phyloP scores from a whole-genome alignment of 306 rosid genomes.

The Cucumis melo region DNA sequence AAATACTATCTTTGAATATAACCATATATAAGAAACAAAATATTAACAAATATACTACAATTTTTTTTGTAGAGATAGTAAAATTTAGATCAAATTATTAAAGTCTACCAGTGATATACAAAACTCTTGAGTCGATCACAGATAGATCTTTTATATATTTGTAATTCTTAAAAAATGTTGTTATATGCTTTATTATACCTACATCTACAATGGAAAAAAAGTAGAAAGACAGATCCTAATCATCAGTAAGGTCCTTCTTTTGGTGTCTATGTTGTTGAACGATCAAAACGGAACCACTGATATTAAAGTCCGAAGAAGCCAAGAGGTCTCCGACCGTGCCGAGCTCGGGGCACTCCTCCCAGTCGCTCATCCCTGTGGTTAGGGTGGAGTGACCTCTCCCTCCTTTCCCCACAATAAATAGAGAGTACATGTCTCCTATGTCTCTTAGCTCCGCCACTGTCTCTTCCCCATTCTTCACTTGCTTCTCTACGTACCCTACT shows the following conservation, averaged over 20 bases:
- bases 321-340: constrained; percentile 93
- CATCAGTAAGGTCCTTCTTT: constrained; percentile 31
- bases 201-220: not conserved
- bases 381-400: constrained; percentile 66
- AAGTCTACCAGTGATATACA: no score
- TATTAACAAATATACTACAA: no score
- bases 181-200: no score
- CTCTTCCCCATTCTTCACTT: constrained; percentile 45
- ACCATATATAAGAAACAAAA: no score
- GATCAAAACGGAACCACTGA: constrained; percentile 64
- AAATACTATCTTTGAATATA: no score
- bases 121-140: no score
- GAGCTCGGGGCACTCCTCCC: constrained; percentile 96
- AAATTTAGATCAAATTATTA: no score
- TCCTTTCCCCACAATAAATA: constrained; percentile 79
- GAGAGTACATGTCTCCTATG: constrained; percentile 63
- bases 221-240: not conserved
- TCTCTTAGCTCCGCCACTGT: constrained; percentile 46
- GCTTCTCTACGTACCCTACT: constrained; percentile 72
- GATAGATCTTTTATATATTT: no score
- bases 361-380: constrained; percentile 77
- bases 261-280: constrained; percentile 72
- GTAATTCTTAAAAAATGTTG: no score
- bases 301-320: constrained; percentile 74
- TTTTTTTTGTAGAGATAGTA: no score